Percentiles rank a stretch among this genome's conserved stretches.
These are phyloP conservation scores for Pseudogymnoascus pannorum DNA, from an alignment of 2,329 filamentous ascomycete species.

Conservation along the genomic window DNA sequence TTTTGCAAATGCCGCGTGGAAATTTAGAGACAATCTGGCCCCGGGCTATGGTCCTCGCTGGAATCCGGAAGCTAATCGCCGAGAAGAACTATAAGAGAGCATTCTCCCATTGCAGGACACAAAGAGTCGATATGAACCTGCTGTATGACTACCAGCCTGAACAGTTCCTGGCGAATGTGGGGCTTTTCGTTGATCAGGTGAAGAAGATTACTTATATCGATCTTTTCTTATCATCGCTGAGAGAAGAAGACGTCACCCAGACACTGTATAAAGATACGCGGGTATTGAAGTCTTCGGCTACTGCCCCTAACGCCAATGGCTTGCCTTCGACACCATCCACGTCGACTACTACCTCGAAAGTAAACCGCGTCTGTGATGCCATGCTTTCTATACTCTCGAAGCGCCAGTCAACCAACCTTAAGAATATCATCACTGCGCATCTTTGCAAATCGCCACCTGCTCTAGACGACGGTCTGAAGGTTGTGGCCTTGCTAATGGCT, in stretches of 20 bases:
- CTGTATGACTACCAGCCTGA: slow-evolving; percentile 86
- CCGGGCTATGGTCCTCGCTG: slow-evolving; percentile 82
- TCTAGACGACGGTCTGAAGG: slow-evolving; percentile 70
- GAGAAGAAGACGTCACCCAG: slow-evolving; percentile 85
- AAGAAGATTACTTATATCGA: slow-evolving; percentile 78
- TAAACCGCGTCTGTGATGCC: slow-evolving; percentile 83
- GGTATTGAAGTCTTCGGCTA: slow-evolving; percentile 29
- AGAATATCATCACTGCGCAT: slow-evolving; percentile 90
- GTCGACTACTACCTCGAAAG: slow-evolving; percentile 46
- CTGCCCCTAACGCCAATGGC: slow-evolving; percentile 21
- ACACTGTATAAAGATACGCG: slow-evolving; percentile 91
- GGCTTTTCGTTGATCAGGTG: slow-evolving; percentile 75
- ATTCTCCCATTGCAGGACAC: slow-evolving; percentile 81
- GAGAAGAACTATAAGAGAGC: slow-evolving; percentile 74
- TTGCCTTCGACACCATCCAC: slow-evolving; percentile 21
- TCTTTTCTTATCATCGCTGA: slow-evolving; percentile 79
- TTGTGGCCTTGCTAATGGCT: slow-evolving; percentile 67
- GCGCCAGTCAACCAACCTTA: slow-evolving; percentile 59
- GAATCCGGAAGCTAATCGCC: slow-evolving; percentile 75
- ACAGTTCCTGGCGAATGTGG: slow-evolving; percentile 72
- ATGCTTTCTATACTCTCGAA: slow-evolving; percentile 62
- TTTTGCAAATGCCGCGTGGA: slow-evolving; percentile 91
- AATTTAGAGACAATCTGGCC: slow-evolving; percentile 95
- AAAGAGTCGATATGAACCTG: slow-evolving; percentile 97
- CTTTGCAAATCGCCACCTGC: slow-evolving; percentile 91